A percentile compares a stretch with the other conserved stretches of the same genome.
Conservation (phyloP, 1,284 basidiomycete species). For the Ceratobasidium theobromae region DNA sequence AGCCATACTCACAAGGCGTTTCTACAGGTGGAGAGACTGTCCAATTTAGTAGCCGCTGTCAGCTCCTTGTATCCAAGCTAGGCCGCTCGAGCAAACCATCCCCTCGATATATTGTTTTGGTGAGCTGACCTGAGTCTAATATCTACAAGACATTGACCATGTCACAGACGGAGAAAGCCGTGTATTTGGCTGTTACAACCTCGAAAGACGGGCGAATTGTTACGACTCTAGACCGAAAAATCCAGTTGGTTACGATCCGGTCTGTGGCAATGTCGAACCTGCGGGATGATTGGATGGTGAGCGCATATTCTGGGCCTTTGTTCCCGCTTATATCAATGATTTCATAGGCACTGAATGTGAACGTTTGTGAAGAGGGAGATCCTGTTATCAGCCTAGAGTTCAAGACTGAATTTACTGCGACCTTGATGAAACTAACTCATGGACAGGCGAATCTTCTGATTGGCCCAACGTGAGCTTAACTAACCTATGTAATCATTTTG, state of each 20-base stretch:
- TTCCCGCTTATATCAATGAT: neutral
- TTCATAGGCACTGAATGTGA: constrained; percentile 67
- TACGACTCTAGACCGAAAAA: constrained; percentile 81
- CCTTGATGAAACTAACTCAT: constrained; percentile 79
- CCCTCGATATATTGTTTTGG: constrained; percentile 89
- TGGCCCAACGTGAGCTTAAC: constrained; percentile 75
- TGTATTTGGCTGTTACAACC: constrained; percentile 76
- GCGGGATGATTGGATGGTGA: constrained; percentile 93
- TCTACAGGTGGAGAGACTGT: constrained; percentile 63
- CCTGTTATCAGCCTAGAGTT: constrained; percentile 89
- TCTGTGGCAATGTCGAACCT: constrained; percentile 84
- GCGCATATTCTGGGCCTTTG: constrained; percentile 37
- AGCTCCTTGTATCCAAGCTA: constrained; percentile 85
- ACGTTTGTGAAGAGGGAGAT: constrained; percentile 88
- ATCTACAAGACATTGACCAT: constrained; percentile 5
- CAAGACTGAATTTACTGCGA: constrained; percentile 93
- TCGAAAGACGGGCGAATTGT: constrained; percentile 66
- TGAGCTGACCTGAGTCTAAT: constrained; percentile 46
- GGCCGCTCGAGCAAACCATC: constrained; percentile 88
- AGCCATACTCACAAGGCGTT: neutral
- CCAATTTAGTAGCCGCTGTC: constrained; percentile 82
- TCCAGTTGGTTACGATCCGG: constrained; percentile 85
- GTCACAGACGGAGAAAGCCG: constrained; percentile 79
- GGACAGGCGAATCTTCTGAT: constrained; percentile 76
- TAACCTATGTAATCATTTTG: too few relatives aligned